Evolutionary conservation across 768 basidiomycete species (phyloP), one percentile per base, ranked within the genome.

Genomic region (Termitomyces sp.): DNA sequence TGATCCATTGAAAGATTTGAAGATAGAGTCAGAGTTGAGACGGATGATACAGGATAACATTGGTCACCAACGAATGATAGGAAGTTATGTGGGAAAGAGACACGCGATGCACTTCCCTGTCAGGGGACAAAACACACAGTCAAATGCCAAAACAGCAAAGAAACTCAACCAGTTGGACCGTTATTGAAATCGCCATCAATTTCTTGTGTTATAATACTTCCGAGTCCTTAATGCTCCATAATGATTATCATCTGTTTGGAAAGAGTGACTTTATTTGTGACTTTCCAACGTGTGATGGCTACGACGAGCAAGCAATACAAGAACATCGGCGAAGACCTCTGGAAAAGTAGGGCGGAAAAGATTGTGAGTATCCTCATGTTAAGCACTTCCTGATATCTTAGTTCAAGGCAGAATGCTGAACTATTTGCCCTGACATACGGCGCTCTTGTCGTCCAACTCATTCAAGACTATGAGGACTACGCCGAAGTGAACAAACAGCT

Each of bases 381-480:
- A 36, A 50, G 50, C 37, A 43, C 31, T 29, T 24, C 44, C 51
- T 54, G 53, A 58, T 57, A 20, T 42, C 56, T 39, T 49, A 46
- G 61, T 69, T 67, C 53, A 68, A 55, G 63, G 61, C 71, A 98
- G 95, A 98, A 97, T 72, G 92, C 94, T 68, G 97, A 99, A 72
- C 82, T 99, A 27, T 98, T 99, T 73, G 89, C 95, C 3, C 74
- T 98, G 57, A 98, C 96, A 22, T 99, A 99, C 63, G 97, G 97
- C 52, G 95, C 95, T 24, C 84, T 98, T 51, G 97, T 99, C 48
- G 94, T 98, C 34, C 97, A 99, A 74, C 83, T 99, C 60, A 94
- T 98, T 61, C 97, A 98, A 68, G 97, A 99, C 72, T 98, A 98
- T 67, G 97, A 99, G 67, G 95, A 99, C 76, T 98, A 97, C 68